Base-by-base conservation (phyloP, 208 protist genomes). In the Trypanosoma caninum region DNA sequence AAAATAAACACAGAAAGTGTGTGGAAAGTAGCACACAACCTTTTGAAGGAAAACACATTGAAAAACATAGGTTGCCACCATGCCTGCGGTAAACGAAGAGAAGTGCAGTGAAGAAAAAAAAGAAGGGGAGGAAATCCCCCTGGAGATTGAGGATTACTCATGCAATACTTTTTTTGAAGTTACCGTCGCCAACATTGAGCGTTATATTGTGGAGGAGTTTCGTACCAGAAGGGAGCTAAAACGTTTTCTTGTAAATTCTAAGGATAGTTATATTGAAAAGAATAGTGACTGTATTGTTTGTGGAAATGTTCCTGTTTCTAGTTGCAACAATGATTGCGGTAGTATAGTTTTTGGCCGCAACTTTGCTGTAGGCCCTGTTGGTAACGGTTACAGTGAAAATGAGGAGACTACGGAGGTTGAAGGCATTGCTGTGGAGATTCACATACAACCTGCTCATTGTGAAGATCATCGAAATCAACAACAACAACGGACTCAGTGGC, bases 91-190 rank as follows among this genome's bases (percentile, higher is more conserved):
- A 28, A 40, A 3, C 8, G 38, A 47, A 4, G 53, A 34, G 7
- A 14, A 34, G 2, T 7, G 30, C 5, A 11, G 35, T 27, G 8
- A 20, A 11, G 60, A 41, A 6, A 27, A 50, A 18, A 52, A 16
- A 0, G 61, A 64, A n/a, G n/a, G n/a, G 11, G 69, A 82, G 48
- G 84, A 87, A 45, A 65, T 80, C 22, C 81, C 84, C 20, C 74
- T 91, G 20, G 78, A 80, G 41, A 87, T 91, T 58, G 63, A 78
- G 25, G 84, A 91, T 65, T 91, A 84, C 71, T 86, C 80, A 16
- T 91, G 80, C 52, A 74, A 71, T 23, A 91, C 80, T 31, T 67
- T 46, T 31, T 91, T 91, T 58, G 80, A 91, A 57, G 61, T 70
- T 23, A 53, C 78, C 52, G 78, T 91, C 20, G 57, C 72, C 8